These are phyloP conservation scores for Paracoccidioides brasiliensis DNA, from an alignment of 2,329 filamentous ascomycete species.

Conservation along the genomic window DNA sequence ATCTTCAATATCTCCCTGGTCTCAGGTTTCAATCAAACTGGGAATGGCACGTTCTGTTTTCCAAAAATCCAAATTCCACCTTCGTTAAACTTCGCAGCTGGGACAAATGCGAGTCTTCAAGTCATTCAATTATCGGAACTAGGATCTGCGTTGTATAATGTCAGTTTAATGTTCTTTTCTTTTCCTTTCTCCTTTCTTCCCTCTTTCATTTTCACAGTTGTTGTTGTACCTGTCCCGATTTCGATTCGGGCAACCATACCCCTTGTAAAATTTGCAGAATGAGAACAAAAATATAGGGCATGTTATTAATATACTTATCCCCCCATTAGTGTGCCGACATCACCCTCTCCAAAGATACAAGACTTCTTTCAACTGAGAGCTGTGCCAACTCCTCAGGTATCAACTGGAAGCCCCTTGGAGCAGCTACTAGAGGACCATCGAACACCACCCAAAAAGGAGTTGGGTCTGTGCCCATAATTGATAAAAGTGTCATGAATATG, in stretches of 20 bases:
- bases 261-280: background rate
- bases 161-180: conserved; percentile 16
- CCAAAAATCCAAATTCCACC: conserved; percentile 23
- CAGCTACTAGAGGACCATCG: background rate
- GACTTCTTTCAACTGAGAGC: conserved; percentile 22
- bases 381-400: conserved; percentile 31
- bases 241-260: background rate
- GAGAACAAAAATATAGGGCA: background rate
- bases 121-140: conserved; percentile 31
- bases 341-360: conserved; percentile 27
- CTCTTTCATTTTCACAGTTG: background rate
- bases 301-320: background rate
- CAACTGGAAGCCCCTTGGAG: conserved; percentile 17
- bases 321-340: conserved; percentile 31
- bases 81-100: conserved; percentile 21
- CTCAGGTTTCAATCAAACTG: conserved; percentile 35
- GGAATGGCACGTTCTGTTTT: conserved; percentile 35
- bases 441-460: background rate
- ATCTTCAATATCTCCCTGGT: conserved; percentile 35
- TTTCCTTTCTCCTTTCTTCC: background rate
- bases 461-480: background rate
- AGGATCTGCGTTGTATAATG: conserved; percentile 36
- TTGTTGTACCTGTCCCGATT: background rate
- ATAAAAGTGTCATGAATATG: background rate
- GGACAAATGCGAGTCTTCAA: conserved; percentile 32